Conservation (phyloP, 2,329 filamentous ascomycete genomes). For the Monascus ruber region DNA sequence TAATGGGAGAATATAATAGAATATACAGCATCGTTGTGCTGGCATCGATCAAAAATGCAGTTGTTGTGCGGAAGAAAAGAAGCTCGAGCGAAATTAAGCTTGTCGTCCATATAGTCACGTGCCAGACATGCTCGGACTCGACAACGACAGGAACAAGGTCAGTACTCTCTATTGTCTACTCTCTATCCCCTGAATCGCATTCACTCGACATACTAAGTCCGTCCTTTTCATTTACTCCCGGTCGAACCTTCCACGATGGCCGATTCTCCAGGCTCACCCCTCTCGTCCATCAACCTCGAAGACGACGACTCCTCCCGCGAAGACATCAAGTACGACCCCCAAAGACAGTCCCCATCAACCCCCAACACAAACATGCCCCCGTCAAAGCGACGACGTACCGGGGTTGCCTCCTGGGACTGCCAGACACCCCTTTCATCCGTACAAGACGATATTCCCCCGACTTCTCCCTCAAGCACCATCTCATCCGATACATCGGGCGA, state of each 20-base stretch:
- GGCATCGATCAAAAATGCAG: no score
- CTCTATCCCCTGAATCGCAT: neutral
- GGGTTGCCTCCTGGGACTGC: slow-evolving; percentile 33
- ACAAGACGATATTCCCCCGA: slow-evolving; percentile 27
- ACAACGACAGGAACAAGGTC: no score
- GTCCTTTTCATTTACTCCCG: neutral
- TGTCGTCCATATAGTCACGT: no score
- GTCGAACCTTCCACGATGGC: slow-evolving; percentile 24
- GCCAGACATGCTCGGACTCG: no score
- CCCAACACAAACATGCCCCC: slow-evolving; percentile 31
- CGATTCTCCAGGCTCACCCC: slow-evolving; percentile 50
- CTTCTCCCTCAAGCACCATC: slow-evolving; percentile 55
- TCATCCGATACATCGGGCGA: slow-evolving; percentile 87
- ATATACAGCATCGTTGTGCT: no score
- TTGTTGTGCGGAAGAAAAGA: no score
- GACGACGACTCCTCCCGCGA: slow-evolving; percentile 50
- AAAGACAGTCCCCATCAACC: slow-evolving; percentile 34
- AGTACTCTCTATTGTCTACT: no score
- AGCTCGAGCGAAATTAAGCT: no score
- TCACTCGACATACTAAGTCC: neutral
- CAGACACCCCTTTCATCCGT: slow-evolving; percentile 40
- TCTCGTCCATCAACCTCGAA: slow-evolving; percentile 54
- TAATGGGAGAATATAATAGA: no score
- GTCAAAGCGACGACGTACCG: slow-evolving; percentile 38
- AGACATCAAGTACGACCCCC: slow-evolving; percentile 39